Base-by-base conservation (phyloP, 495 filamentous ascomycete genomes). In the Tetracladium marchalianum region DNA sequence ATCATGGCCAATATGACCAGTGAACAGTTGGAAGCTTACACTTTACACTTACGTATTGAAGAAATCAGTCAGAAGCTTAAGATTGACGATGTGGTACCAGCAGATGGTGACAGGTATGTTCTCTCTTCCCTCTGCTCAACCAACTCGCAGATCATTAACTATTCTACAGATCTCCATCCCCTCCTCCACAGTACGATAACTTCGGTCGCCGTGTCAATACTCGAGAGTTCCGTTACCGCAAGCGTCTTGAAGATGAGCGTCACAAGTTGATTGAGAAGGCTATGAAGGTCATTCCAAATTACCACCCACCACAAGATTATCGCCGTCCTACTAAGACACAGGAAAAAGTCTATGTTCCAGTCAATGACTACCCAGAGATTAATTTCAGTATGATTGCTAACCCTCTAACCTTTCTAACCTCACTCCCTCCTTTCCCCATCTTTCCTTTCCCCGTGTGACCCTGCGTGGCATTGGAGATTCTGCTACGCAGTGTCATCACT, bases 371-470 rank as follows among this genome's bases (percentile, higher is more conserved):
- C 71, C 93, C 93, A 76, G 93, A 97, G 70, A 96, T 99, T 85
- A 99, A 99, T 85, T 99, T 97, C 87, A 97, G 92, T 98, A 95
- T 86, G 90, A 90, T 90, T 85, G 82, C 88, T 93, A 94, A 94
- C 88, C 89, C 86, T 88, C 83, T 86, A 83, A 85, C 81, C 67
- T 69, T 78, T 78, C 73, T 84, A 76, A 84, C 77, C 11, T 56
- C 43, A 62, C 60, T 71, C 66, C 66, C 64, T 59, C 44, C 13
- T 35, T 32, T 36, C 36, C 38, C 41, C 50, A 57, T 62, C 66
- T 67, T 68, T 66, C 64, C 65, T 66, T 69, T 64, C 50, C 60
- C 7, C 61, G 57, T 68, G 53, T 69, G 68, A 64, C 71, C 39
- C 56, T 62, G 61, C 56, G 55, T 46, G 52, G 58, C 60, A 61